A percentile compares a stretch with the other conserved stretches of the same genome.
Evolutionary conservation across 805 yeast species (phyloP).

Genomic region (Schwanniomyces pseudopolymorphus): DNA sequence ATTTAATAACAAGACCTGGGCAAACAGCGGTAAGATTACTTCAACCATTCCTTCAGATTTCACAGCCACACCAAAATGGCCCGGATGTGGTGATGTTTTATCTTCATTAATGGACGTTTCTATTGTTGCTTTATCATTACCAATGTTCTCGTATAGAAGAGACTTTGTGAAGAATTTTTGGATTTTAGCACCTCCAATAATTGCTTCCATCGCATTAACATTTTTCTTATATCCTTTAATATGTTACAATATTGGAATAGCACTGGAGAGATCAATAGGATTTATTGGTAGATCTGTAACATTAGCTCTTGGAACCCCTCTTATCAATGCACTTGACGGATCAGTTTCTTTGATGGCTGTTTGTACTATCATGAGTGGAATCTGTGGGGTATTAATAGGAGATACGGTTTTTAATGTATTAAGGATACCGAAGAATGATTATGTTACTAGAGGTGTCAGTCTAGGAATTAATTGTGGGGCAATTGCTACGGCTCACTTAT

Average conservation of each 20-base stretch:
- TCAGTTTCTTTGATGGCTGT: conserved; percentile 73
- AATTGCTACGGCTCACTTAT: conserved; percentile 73
- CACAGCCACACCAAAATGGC: conserved; percentile 47
- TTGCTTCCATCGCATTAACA: conserved; percentile 53
- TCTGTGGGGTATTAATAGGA: conserved; percentile 68
- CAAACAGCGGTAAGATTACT: conserved; percentile 25
- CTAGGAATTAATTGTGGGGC: conserved; percentile 81
- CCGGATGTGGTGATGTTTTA: conserved; percentile 82
- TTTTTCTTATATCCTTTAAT: conserved; percentile 71
- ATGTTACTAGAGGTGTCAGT: conserved; percentile 72
- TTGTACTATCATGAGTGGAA: conserved; percentile 74
- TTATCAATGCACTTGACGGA: conserved; percentile 65
- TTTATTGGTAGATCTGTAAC: conserved; percentile 81
- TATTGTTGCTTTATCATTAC: conserved; percentile 71
- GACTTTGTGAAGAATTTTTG: conserved; percentile 62
- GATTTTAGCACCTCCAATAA: conserved; percentile 58
- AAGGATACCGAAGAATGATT: conserved; percentile 60
- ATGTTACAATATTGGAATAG: conserved; percentile 64
- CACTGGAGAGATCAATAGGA: conserved; percentile 61
- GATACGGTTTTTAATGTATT: conserved; percentile 52
- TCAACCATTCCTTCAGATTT: conserved; percentile 12
- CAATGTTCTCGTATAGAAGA: conserved; percentile 71
- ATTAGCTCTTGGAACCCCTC: conserved; percentile 75
- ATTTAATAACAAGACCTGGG: conserved; percentile 41
- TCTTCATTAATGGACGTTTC: conserved; percentile 72